Conservation (phyloP, 768 basidiomycete genomes). For the Suillus spraguei region DNA sequence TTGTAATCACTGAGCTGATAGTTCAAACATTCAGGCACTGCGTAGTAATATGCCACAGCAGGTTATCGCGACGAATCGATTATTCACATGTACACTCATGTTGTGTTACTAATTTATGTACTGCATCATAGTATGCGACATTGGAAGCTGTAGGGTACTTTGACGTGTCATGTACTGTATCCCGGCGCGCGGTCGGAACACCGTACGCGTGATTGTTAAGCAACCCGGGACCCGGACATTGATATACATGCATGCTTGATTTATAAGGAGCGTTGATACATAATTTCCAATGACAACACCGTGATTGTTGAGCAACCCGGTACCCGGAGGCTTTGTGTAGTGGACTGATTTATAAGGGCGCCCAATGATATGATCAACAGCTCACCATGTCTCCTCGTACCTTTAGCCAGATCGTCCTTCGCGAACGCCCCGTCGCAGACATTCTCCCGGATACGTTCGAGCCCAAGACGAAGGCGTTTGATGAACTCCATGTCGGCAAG, state of each 20-base stretch:
- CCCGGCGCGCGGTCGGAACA: not conserved
- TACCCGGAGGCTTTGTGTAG: not conserved
- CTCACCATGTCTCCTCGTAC: constrained; percentile 25
- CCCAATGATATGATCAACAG: not conserved
- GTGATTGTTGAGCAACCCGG: not conserved
- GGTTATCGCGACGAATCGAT: not conserved
- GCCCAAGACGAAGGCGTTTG: constrained; percentile 52
- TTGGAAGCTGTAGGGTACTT: not conserved
- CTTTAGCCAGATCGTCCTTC: constrained; percentile 74
- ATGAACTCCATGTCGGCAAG: constrained; percentile 51
- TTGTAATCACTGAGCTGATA: not conserved
- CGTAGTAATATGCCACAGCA: not conserved
- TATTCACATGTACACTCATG: not conserved
- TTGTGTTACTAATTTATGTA: constrained; percentile 3
- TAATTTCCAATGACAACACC: not conserved
- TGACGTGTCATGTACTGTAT: not conserved
- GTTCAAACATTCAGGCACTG: not conserved
- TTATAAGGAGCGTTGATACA: no score
- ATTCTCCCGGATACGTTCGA: constrained; percentile 79
- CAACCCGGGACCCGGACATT: not conserved
- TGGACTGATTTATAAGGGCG: not conserved
- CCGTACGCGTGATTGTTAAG: not conserved
- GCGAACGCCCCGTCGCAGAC: constrained; percentile 67
- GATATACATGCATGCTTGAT: no score
- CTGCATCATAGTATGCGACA: not conserved